Base-by-base conservation (phyloP, 768 basidiomycete genomes). In the Candolleomyces aberdarensis region DNA sequence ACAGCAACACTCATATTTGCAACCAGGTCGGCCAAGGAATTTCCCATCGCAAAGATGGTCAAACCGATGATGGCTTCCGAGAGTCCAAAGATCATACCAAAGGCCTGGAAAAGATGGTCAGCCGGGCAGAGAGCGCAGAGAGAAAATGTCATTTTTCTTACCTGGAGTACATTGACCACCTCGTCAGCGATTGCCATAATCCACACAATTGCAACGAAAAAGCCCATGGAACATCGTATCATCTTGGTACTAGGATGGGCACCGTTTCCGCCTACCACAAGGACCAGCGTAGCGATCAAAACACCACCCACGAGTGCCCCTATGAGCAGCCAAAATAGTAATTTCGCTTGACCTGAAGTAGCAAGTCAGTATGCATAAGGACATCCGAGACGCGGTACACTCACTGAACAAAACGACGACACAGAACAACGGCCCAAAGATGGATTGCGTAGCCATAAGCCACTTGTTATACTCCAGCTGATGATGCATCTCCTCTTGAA, bases 151-250 rank as follows among this genome's bases (percentile, higher is more conserved):
- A 10, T 15, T 2, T 1, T 4, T 65, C 82, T 60, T 49, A 96
- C 96, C 78, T 90, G 87, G 10, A 98, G 81, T 11, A 98, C 88
- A 52, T 89, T 83, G 32, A 98, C 94, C 2, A 96, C 94, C 71
- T 98, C 96, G 70, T 97, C 95, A 1, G 96, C 95, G 52, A 98
- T 95, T 6, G 91, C 94, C 86, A 98, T 96, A 66, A 99, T 98
- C 96, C 97, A 99, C 8, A 98, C 87, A 62, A 98, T 85, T 3
- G 94, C 82, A 29, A 96, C 89, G 20, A 88, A 71, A 75, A 99
- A 99, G 0, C 97, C 96, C 81, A 96, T 88, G 22, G 87, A 89
- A 69, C 94, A 96, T 10, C 95, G 83, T 10, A 83, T 80, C 74
- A 94, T 80, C 59, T 85, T 81, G 50, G 84, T 80, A 14, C 82